These are phyloP conservation scores for Diversispora epigaea DNA, from an alignment of 192 early-diverging fungal species.

Conservation along the genomic window DNA sequence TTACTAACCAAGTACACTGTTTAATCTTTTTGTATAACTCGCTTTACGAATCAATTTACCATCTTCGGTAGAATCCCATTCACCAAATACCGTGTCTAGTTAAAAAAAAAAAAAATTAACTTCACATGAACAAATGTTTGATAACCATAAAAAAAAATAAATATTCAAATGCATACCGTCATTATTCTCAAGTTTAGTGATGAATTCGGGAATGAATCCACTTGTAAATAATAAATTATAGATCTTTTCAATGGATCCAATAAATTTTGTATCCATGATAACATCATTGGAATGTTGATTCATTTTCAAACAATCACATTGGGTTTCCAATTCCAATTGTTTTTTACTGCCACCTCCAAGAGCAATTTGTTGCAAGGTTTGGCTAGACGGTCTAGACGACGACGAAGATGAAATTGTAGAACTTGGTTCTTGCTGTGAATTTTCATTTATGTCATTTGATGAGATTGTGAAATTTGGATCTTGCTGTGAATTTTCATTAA, in stretches of 20 bases:
- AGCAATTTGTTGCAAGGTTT: background rate
- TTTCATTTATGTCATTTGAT: too few species aligned
- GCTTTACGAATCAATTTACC: conserved; percentile 18
- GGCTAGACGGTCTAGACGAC: background rate
- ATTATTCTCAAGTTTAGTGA: conserved; percentile 31
- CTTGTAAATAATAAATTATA: conserved; percentile 45
- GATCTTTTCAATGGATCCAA: conserved; percentile 37
- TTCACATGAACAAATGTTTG: background rate
- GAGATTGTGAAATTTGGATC: too few species aligned
- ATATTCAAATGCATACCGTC: conserved; percentile 1
- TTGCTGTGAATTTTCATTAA: too few species aligned
- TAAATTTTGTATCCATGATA: conserved; percentile 36
- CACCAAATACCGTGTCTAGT: conserved; percentile 33
- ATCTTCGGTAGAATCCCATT: conserved; percentile 33
- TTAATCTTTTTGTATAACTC: conserved; percentile 41
- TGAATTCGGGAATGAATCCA: conserved; percentile 34
- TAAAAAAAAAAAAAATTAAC: background rate
- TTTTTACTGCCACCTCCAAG: too few species aligned
- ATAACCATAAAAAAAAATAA: too few species aligned
- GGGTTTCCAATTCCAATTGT: background rate
- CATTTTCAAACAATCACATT: conserved; percentile 41
- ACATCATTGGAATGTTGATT: conserved; percentile 34
- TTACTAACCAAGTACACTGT: conserved; percentile 36
- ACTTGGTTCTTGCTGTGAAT: too few species aligned
- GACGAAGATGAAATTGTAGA: too few species aligned